A percentile compares a stretch with the other conserved stretches of the same genome.
These are phyloP conservation scores for Ceratocystis harringtonii DNA, from an alignment of 2,329 filamentous ascomycete species.

Conservation along the genomic window DNA sequence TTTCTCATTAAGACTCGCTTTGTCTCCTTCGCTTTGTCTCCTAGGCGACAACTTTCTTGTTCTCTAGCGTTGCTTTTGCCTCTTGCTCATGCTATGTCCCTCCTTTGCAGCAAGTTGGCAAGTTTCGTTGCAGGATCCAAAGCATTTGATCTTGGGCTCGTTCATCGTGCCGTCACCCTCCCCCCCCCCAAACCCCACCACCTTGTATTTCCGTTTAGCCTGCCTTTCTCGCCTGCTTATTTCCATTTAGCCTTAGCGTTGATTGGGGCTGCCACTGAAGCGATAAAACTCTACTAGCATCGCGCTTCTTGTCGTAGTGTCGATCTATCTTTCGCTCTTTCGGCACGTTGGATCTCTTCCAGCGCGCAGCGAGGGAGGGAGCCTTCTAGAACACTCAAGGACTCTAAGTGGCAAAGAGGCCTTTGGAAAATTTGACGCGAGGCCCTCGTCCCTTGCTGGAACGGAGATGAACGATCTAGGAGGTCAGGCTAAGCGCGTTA, in stretches of 20 bases:
- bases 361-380: background rate
- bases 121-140: background rate
- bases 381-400: background rate
- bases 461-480: background rate
- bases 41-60: background rate
- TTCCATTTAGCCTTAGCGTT: background rate
- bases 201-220: background rate
- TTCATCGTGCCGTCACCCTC: background rate
- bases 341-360: background rate
- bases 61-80: background rate
- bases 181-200: too few relatives aligned
- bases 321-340: background rate
- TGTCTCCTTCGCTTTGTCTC: too few relatives aligned
- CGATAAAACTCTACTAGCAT: too few relatives aligned
- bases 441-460: background rate
- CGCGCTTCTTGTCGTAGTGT: background rate
- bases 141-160: background rate
- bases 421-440: background rate
- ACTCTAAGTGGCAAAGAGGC: background rate
- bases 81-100: background rate
- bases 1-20: too few relatives aligned
- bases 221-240: background rate
- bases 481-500: background rate
- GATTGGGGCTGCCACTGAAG: too few relatives aligned
- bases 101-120: background rate